Evolutionary conservation across 257 asterid genomes (phyloP).

Genomic region (Vinca minor): DNA sequence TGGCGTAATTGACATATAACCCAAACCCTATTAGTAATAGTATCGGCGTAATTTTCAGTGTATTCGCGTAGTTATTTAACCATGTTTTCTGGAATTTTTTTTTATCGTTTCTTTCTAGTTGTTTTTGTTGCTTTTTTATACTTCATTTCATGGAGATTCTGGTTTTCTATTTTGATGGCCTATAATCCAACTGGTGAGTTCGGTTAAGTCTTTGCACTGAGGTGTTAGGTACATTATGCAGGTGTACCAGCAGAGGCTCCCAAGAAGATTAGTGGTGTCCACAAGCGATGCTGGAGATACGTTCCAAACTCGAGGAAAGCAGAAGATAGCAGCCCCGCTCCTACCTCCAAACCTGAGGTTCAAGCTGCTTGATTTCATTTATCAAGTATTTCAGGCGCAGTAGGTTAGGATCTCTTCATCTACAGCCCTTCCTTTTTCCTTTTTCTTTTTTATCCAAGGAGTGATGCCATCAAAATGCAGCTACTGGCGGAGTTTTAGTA

Average conservation of each 20-base stretch:
- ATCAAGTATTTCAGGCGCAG: neutral
- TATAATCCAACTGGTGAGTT: neutral
- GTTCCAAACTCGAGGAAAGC: slow-evolving; percentile 36
- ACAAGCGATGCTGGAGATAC: slow-evolving; percentile 92
- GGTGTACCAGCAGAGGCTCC: slow-evolving; percentile 77
- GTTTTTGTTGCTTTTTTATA: neutral
- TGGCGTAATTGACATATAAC: neutral
- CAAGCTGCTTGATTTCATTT: slow-evolving; percentile 34
- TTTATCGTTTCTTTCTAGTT: neutral
- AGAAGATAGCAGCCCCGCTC: slow-evolving; percentile 27
- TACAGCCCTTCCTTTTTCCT: neutral
- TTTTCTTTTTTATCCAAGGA: too few species aligned
- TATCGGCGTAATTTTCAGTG: neutral
- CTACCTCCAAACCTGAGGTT: slow-evolving; percentile 24
- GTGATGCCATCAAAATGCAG: too few species aligned
- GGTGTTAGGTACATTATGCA: slow-evolving; percentile 20
- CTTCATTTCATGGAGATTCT: neutral
- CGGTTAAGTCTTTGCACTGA: neutral
- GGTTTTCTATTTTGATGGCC: neutral
- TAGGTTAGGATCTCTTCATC: neutral
- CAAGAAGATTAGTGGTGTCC: slow-evolving; percentile 93
- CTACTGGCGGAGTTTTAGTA: too few species aligned
- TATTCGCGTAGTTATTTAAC: neutral
- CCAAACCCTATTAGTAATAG: too few species aligned
- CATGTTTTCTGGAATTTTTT: neutral